A percentile compares a stretch with the other conserved stretches of the same genome.
Evolutionary conservation across 768 basidiomycete species (phyloP).

Genomic region (Lentinula sp.): DNA sequence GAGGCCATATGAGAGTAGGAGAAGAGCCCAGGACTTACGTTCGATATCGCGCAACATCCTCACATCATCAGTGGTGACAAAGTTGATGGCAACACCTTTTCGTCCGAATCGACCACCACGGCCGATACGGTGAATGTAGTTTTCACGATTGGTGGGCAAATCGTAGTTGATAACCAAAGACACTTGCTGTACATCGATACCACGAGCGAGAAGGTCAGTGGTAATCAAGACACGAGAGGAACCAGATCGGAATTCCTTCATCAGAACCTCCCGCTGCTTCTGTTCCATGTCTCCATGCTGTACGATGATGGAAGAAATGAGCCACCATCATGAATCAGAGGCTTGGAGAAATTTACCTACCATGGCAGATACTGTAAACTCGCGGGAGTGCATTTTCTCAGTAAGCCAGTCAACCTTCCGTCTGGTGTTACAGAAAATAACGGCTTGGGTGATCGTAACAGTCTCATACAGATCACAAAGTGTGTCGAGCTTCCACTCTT

Average conservation of each 20-base stretch:
- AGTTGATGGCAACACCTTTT: slow-evolving; percentile 78
- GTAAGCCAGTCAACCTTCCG: slow-evolving; percentile 84
- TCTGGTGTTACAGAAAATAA: slow-evolving; percentile 83
- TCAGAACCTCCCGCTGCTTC: slow-evolving; percentile 71
- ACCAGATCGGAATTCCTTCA: slow-evolving; percentile 84
- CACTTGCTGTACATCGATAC: slow-evolving; percentile 77
- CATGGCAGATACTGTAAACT: slow-evolving; percentile 80
- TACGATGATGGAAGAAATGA: background rate
- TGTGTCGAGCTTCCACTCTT: slow-evolving; percentile 83
- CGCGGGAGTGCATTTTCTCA: slow-evolving; percentile 72
- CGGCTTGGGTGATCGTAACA: slow-evolving; percentile 79
- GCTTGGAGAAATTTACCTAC: slow-evolving; percentile 25
- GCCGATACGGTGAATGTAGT: slow-evolving; percentile 80
- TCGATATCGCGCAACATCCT: slow-evolving; percentile 68
- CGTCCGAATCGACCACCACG: slow-evolving; percentile 75
- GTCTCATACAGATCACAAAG: slow-evolving; percentile 79
- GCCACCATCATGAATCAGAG: background rate
- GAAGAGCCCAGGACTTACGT: slow-evolving; percentile 35
- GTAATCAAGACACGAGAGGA: slow-evolving; percentile 80
- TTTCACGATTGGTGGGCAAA: slow-evolving; percentile 65
- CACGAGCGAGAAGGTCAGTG: slow-evolving; percentile 74
- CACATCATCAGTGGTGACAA: slow-evolving; percentile 74
- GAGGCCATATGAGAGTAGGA: background rate
- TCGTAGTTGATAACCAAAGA: slow-evolving; percentile 71
- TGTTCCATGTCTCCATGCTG: slow-evolving; percentile 82